Percentiles rank a stretch among this genome's conserved stretches.
phyloP scores from a whole-genome alignment of 2,329 filamentous ascomycete species.

The Aspergillus pseudoviridinutans region DNA sequence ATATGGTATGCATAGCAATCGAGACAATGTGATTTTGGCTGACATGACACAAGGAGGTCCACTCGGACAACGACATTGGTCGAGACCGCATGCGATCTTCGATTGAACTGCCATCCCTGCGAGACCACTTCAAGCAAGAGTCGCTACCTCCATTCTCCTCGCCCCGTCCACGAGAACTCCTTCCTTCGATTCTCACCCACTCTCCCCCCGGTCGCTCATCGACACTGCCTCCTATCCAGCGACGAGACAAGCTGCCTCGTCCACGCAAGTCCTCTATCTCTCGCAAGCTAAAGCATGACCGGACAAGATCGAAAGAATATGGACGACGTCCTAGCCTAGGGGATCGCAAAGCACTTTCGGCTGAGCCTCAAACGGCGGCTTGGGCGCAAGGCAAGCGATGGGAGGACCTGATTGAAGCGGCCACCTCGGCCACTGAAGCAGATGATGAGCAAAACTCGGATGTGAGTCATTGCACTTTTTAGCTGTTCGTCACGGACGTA shows the following conservation, averaged over 20 bases:
- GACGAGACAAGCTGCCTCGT: slow-evolving; percentile 65
- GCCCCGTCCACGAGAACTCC: slow-evolving; percentile 64
- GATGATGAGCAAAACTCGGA: slow-evolving; percentile 78
- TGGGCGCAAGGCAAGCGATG: slow-evolving; percentile 78
- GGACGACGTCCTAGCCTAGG: slow-evolving; percentile 69
- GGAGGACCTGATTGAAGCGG: slow-evolving; percentile 95
- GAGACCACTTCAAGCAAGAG: slow-evolving; percentile 67
- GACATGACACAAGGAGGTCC: slow-evolving; percentile 56
- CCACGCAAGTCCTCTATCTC: slow-evolving; percentile 83
- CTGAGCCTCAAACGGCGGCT: slow-evolving; percentile 73
- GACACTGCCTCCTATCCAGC: slow-evolving; percentile 78
- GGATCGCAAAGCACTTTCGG: slow-evolving; percentile 78
- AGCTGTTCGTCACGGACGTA: neutral
- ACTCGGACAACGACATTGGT: slow-evolving; percentile 66
- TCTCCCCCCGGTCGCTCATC: slow-evolving; percentile 85
- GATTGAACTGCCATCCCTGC: slow-evolving; percentile 69
- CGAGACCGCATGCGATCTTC: slow-evolving; percentile 60
- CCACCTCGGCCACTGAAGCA: slow-evolving; percentile 85
- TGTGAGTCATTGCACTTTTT: slow-evolving; percentile 53
- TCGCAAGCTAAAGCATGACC: slow-evolving; percentile 72
- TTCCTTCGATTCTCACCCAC: slow-evolving; percentile 73
- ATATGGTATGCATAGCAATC: slow-evolving; percentile 52
- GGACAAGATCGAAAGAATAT: slow-evolving; percentile 71
- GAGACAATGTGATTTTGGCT: neutral
- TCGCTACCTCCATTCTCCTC: slow-evolving; percentile 62